Evolutionary conservation across 768 basidiomycete genomes (phyloP), one percentile per base, ranked within the genome.

Genomic region (Collybia sordida): DNA sequence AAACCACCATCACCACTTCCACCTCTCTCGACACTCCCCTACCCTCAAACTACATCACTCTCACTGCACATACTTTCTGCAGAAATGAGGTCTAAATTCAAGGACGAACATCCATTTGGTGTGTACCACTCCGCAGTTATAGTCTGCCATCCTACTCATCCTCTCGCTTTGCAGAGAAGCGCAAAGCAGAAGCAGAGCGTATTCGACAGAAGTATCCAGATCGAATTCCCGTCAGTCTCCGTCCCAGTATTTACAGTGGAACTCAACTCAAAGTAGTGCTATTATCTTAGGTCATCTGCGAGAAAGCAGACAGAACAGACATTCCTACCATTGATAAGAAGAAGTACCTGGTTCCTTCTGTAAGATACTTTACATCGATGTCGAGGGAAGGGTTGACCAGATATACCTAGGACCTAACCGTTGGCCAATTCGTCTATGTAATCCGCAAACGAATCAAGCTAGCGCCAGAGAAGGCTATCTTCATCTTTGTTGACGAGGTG

Each of bases 261-360:
- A 25, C 42, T 42, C 21, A 22, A 41, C 51, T 31, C 48, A 12
- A 39, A 36, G 35, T 38, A 35, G 41, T 45, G 55, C 45, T 53
- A 55, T 60, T 51, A 50, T 42, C 54, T 35, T 59, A 98, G 95
- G 96, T 99, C 50, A 99, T 99, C 72, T 99, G 97, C 73, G 97
- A 99, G 82, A 98, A 97, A 76, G 95, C 93, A 43, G 95, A 98
- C 77, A 83, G 90, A 63, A 95, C 94, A 48, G 97, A 99, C 74
- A 98, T 99, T 68, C 92, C 95, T 0, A 95, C 94, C 23, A 98
- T 99, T 67, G 97, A 99, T 81, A 99, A 99, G 90, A 98, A 99
- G 94, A 99, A 99, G 79, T 99, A 99, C 61, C 80, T 99, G 46
- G 97, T 99, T 8, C 97, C 97, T 38, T 95, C 94, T 48, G 96